Evolutionary conservation across 345 rosid species (phyloP).

Genomic region (Bruguiera gymnorhiza): DNA sequence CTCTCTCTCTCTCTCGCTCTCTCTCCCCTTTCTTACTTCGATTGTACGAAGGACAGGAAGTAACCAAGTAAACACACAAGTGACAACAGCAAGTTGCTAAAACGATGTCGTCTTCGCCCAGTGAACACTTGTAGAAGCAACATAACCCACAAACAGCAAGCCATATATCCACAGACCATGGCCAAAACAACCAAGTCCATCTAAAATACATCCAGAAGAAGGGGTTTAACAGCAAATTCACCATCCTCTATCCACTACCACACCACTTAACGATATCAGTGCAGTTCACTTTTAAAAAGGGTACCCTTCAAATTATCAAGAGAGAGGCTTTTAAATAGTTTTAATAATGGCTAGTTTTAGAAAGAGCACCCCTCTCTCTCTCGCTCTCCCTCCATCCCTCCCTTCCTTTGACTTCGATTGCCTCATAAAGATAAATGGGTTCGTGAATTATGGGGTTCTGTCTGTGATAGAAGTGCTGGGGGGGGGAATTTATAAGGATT

Average conservation of each 20-base stretch:
- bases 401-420: too few relatives aligned
- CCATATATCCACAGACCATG: conserved; percentile 64
- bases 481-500: too few relatives aligned
- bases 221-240: conserved; percentile 53
- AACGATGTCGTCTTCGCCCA: conserved; percentile 54
- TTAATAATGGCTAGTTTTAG: conserved; percentile 29
- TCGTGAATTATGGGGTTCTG: background rate
- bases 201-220: conserved; percentile 90
- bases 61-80: conserved; percentile 70
- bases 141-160: conserved; percentile 55
- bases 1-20: too few relatives aligned
- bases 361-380: conserved; percentile 15
- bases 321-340: conserved; percentile 39
- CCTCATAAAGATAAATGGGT: too few relatives aligned
- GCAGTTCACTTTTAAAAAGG: conserved; percentile 44
- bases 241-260: conserved; percentile 48
- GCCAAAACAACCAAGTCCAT: conserved; percentile 95
- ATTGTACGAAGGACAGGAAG: conserved; percentile 55
- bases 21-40: too few relatives aligned
- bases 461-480: too few relatives aligned
- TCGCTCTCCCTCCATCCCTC: too few relatives aligned
- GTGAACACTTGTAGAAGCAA: conserved; percentile 54
- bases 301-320: conserved; percentile 39
- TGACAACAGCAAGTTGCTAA: conserved; percentile 74
- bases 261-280: conserved; percentile 50